Evolutionary conservation across 495 filamentous ascomycete species (phyloP).

Genomic region (Hypoxylon lienhwacheense): DNA sequence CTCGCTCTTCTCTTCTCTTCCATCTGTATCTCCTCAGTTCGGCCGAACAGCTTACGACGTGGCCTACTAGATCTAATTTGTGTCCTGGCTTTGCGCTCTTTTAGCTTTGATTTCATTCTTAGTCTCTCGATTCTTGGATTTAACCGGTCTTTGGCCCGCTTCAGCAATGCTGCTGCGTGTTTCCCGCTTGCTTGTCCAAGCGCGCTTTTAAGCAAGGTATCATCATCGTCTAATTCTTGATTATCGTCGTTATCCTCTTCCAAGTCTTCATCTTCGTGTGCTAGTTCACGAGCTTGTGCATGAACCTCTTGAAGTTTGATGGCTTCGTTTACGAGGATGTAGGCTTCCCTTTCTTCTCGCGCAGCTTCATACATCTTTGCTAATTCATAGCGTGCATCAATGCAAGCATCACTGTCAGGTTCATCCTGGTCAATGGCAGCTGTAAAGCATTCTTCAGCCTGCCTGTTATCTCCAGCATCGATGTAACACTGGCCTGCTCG

Average conservation of each 20-base stretch:
- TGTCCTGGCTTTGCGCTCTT: slow-evolving; percentile 13
- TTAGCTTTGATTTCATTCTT: slow-evolving; percentile 10
- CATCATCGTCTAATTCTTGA: slow-evolving; percentile 15
- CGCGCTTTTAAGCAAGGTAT: slow-evolving; percentile 4
- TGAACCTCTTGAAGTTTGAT: slow-evolving; percentile 57
- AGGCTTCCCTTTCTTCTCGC: slow-evolving; percentile 68
- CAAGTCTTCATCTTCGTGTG: slow-evolving; percentile 43
- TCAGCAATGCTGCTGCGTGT: slow-evolving; percentile 2
- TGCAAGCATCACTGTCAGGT: slow-evolving; percentile 63
- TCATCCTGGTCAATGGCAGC: slow-evolving; percentile 69
- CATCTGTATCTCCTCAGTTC: slow-evolving; percentile 33
- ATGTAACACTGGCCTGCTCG: slow-evolving; percentile 74
- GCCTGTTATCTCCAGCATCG: slow-evolving; percentile 59
- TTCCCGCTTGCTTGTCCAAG: not conserved
- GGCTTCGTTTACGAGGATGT: slow-evolving; percentile 72
- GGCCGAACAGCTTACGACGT: slow-evolving; percentile 35
- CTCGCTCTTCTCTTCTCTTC: slow-evolving; percentile 33
- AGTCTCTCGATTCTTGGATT: slow-evolving; percentile 23
- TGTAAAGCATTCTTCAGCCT: slow-evolving; percentile 75
- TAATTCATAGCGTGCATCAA: slow-evolving; percentile 63
- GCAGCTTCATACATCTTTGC: slow-evolving; percentile 78
- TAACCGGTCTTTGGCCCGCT: slow-evolving; percentile 13
- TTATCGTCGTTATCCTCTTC: slow-evolving; percentile 34
- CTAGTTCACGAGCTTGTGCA: slow-evolving; percentile 46
- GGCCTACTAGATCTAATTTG: slow-evolving; percentile 5